Evolutionary conservation across 1,284 basidiomycete genomes (phyloP).

Genomic region (Trametes hirsuta): DNA sequence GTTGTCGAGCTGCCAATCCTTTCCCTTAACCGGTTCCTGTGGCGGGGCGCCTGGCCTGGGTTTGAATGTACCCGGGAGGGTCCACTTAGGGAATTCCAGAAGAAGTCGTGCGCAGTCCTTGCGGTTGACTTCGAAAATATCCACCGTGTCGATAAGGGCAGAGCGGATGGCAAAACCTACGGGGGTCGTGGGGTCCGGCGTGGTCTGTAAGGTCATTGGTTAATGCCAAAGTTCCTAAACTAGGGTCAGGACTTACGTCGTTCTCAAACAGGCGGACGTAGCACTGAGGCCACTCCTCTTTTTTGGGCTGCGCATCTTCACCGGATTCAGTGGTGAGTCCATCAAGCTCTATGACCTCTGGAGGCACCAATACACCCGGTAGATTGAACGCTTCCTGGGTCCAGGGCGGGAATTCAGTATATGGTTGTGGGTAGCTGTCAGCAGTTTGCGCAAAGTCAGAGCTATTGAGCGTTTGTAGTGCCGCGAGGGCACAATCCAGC

Average conservation of each 20-base stretch:
- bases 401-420: slow-evolving; percentile 51
- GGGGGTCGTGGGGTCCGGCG: slow-evolving; percentile 74
- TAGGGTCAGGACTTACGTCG: slow-evolving; percentile 53
- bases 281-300: slow-evolving; percentile 79
- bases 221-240: not conserved
- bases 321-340: slow-evolving; percentile 64
- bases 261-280: slow-evolving; percentile 78
- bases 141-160: slow-evolving; percentile 80
- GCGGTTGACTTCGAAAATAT: slow-evolving; percentile 95
- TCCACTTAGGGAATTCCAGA: slow-evolving; percentile 88
- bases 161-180: slow-evolving; percentile 83
- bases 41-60: slow-evolving; percentile 60
- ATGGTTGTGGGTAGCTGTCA: slow-evolving; percentile 70
- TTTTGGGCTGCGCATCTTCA: slow-evolving; percentile 70
- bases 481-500: slow-evolving; percentile 62
- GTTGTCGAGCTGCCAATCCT: slow-evolving; percentile 81
- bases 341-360: slow-evolving; percentile 82
- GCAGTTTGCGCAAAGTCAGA: slow-evolving; percentile 58
- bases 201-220: slow-evolving; percentile 51
- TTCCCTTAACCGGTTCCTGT: slow-evolving; percentile 52
- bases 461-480: slow-evolving; percentile 56
- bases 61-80: slow-evolving; percentile 83
- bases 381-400: slow-evolving; percentile 64
- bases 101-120: slow-evolving; percentile 92
- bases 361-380: slow-evolving; percentile 82